Conservation (phyloP, 2,329 filamentous ascomycete species). For the Neofusicoccum sp. region DNA sequence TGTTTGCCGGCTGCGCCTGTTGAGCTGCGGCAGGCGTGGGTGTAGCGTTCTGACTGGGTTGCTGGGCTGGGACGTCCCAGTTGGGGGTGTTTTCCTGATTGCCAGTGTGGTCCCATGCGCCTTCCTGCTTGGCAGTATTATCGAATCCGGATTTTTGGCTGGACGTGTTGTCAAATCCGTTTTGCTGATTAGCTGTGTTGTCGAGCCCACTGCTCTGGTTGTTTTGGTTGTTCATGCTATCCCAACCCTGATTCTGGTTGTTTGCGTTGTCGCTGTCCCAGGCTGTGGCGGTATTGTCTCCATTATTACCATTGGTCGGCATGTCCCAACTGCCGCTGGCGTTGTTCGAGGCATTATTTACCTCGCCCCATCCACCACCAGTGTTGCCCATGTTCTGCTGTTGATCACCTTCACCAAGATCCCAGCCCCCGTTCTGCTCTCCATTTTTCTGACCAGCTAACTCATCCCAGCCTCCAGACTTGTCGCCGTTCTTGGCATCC, state of each 20-base stretch:
- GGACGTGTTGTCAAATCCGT: neutral
- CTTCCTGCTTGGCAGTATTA: no score
- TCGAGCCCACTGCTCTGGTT: no score
- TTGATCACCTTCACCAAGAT: neutral
- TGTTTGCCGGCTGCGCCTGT: neutral
- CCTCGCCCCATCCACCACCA: neutral
- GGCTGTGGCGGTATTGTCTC: neutral
- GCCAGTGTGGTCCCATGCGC: neutral
- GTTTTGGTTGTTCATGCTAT: neutral
- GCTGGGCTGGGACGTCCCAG: neutral
- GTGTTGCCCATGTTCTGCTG: neutral
- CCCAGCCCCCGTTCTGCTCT: neutral
- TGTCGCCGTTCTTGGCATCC: no score
- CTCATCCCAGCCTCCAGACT: no score
- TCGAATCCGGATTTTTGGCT: neutral
- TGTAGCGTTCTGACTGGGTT: no score
- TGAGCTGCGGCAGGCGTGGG: no score
- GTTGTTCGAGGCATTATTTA: neutral
- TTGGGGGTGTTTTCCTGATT: neutral
- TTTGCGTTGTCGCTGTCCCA: neutral
- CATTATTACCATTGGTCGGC: neutral
- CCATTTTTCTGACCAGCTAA: neutral
- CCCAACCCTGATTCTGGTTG: neutral
- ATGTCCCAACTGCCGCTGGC: neutral
- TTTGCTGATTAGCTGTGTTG: neutral